phyloP scores from a whole-genome alignment of 768 basidiomycete species.

The Panellus pusillus region DNA sequence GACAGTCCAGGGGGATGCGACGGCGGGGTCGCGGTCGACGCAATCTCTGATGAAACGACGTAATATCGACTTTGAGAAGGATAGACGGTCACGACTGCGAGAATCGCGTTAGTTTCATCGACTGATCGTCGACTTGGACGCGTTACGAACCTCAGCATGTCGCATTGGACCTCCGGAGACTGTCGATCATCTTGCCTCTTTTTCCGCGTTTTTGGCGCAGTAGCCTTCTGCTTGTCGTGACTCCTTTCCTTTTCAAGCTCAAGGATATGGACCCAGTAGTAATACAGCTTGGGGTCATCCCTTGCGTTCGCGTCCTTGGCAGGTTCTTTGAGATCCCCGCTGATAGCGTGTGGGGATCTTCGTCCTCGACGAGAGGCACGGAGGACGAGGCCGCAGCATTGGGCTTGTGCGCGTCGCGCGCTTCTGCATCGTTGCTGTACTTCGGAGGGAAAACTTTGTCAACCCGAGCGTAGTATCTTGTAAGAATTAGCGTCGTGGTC shows the following conservation, averaged over 20 bases:
- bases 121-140: neutral
- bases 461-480: conserved; percentile 80
- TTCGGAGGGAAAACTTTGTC: conserved; percentile 75
- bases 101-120: conserved; percentile 6
- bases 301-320: conserved; percentile 64
- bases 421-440: conserved; percentile 44
- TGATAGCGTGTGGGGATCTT: conserved; percentile 67
- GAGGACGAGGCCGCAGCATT: conserved; percentile 27
- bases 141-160: conserved; percentile 71
- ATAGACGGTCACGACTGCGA: conserved; percentile 85
- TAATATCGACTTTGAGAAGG: conserved; percentile 96
- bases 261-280: conserved; percentile 85
- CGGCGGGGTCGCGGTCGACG: conserved; percentile 87
- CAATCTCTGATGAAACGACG: conserved; percentile 96
- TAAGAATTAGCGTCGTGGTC: conserved; percentile 20
- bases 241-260: conserved; percentile 74
- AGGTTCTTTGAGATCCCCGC: conserved; percentile 75
- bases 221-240: conserved; percentile 52
- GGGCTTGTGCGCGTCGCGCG: conserved; percentile 52
- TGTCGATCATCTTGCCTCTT: conserved; percentile 68
- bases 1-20: conserved; percentile 95
- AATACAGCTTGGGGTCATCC: conserved; percentile 83
- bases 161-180: conserved; percentile 81
- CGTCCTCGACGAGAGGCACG: conserved; percentile 44
- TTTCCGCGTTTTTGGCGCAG: conserved; percentile 50